Conservation (phyloP, 1,284 basidiomycete species). For the Termitomyces sp. region DNA sequence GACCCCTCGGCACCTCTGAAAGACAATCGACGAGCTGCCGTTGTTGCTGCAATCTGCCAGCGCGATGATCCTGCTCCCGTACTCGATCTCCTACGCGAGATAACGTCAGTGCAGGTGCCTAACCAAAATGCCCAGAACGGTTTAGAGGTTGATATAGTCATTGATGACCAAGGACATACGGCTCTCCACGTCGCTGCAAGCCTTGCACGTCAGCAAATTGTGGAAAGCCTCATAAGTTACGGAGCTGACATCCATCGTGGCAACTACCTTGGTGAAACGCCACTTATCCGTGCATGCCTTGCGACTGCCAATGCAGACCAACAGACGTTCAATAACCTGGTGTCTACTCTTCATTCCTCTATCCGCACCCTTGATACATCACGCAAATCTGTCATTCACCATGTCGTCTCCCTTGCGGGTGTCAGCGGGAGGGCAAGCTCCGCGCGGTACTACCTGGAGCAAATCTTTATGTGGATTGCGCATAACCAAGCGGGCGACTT, state of each 20-base stretch:
- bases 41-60: conserved; percentile 61
- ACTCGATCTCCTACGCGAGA: conserved; percentile 60
- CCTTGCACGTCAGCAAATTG: conserved; percentile 66
- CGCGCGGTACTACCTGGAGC: conserved; percentile 91
- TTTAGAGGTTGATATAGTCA: conserved; percentile 72
- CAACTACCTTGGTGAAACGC: conserved; percentile 92
- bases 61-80: conserved; percentile 61
- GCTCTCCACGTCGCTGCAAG: conserved; percentile 93
- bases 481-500: conserved; percentile 70
- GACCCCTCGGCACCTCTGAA: conserved; percentile 57
- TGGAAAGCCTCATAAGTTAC: conserved; percentile 62
- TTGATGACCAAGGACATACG: conserved; percentile 95
- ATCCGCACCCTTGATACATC: conserved; percentile 89
- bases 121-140: conserved; percentile 22
- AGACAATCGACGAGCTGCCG: conserved; percentile 55
- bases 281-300: conserved; percentile 88
- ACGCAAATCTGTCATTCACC: conserved; percentile 90
- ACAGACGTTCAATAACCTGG: conserved; percentile 69
- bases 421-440: conserved; percentile 82
- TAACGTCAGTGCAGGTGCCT: conserved; percentile 44
- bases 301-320: conserved; percentile 85
- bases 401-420: conserved; percentile 87
- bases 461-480: conserved; percentile 82
- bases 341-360: conserved; percentile 62
- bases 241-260: conserved; percentile 87